Percentiles rank a stretch among this genome's conserved stretches.
These are phyloP conservation scores for Pseudozyma hubeiensis DNA, from an alignment of 1,284 basidiomycete species.

Conservation along the genomic window DNA sequence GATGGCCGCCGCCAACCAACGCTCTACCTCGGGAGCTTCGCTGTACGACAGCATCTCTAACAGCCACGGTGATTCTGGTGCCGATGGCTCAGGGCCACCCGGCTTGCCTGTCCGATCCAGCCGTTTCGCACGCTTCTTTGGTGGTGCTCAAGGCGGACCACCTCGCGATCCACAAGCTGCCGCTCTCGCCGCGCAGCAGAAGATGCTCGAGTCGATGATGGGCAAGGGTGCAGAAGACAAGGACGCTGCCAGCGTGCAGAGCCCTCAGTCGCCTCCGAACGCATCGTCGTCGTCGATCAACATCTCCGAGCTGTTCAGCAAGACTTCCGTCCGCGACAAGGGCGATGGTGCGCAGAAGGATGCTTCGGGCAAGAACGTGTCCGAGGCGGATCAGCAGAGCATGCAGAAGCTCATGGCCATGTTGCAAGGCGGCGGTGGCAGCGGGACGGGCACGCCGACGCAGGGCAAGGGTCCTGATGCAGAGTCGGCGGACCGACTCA, in stretches of 20 bases:
- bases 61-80: constrained; percentile 37
- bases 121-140: constrained; percentile 67
- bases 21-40: constrained; percentile 37
- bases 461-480: constrained; percentile 13
- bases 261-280: constrained; percentile 28
- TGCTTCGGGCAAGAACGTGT: constrained; percentile 42
- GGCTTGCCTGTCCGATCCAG: constrained; percentile 62
- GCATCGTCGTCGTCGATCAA: constrained; percentile 44
- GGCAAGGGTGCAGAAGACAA: constrained; percentile 13
- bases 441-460: constrained; percentile 27
- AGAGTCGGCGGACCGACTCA: constrained; percentile 29
- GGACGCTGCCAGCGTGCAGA: constrained; percentile 14
- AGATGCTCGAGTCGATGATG: constrained; percentile 48
- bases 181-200: constrained; percentile 58
- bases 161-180: constrained; percentile 56
- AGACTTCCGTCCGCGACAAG: constrained; percentile 32
- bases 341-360: constrained; percentile 26
- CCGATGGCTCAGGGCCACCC: constrained; percentile 33
- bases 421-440: constrained; percentile 51
- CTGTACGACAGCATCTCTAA: constrained; percentile 55
- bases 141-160: constrained; percentile 45
- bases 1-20: constrained; percentile 46
- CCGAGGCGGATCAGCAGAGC: constrained; percentile 61
- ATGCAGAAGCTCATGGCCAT: constrained; percentile 69
- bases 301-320: constrained; percentile 50